Evolutionary conservation across 2,329 filamentous ascomycete species (phyloP), one percentile per base, ranked within the genome.

Genomic region (Exophiala mesophila): DNA sequence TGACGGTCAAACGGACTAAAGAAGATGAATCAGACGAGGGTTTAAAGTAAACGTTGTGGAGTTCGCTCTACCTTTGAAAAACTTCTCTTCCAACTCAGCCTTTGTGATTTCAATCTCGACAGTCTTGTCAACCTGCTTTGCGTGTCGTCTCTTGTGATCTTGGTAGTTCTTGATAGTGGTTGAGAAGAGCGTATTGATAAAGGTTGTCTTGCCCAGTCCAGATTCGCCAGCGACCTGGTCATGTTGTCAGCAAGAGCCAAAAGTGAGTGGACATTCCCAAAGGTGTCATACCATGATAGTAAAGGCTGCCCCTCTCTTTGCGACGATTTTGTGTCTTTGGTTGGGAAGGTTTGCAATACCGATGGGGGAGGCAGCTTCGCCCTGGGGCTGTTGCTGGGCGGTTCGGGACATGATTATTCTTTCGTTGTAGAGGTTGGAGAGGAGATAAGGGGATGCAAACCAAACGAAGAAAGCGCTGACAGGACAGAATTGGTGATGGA

Each of bases 101-200:
- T 98, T 98, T 68, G 92, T 98, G 66, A 98, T 98, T 71, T 98
- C 92, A 59, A 98, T 98, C 76, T 98, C 94, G 55, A 98, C 92
- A 8, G 92, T 98, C 80, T 97, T 97, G 76, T 98, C 92, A 58
- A 97, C 81, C 76, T 98, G 92, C 82, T 98, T 98, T 73, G 92
- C 87, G 71, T 98, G 92, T 64, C 92, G 87, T 71, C 88, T 86
- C 79, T 95, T 95, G 80, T 98, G 90, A 71, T 98, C 92, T 78
- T 92, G 92, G 70, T 98, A 98, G 80, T 97, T 98, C 80, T 98
- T 98, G 80, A 98, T 98, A 60, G 92, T 98, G 56, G 94, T 98
- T 52, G 92, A 98, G 79, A 98, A 98, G 49, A 98, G 83, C 47
- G 92, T 98, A 82, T 98, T 98, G 82, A 98, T 97, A 73, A 98